Evolutionary conservation across 345 rosid genomes (phyloP).

Genomic region (Eucalyptus cloeziana): DNA sequence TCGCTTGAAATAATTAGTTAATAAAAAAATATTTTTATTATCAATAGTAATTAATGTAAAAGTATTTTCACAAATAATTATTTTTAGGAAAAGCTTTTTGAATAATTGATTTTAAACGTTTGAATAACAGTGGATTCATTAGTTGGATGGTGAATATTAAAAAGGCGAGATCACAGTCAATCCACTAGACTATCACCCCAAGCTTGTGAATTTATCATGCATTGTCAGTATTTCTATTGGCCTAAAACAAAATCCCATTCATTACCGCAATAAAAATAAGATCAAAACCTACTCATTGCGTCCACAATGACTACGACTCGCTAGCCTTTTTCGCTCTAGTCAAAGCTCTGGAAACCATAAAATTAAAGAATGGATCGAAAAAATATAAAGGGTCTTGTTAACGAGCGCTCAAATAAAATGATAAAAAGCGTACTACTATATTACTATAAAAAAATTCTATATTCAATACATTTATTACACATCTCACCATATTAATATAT

Average conservation of each 20-base stretch:
- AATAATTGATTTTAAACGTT: too few species aligned
- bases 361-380: neutral
- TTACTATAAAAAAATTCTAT: neutral
- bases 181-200: neutral
- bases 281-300: neutral
- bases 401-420: rapidly evolving
- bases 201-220: neutral
- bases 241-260: neutral
- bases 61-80: too few species aligned
- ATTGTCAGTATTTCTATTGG: neutral
- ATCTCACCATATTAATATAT: neutral
- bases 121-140: too few species aligned
- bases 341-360: neutral
- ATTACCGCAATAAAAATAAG: neutral
- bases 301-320: neutral
- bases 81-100: too few species aligned
- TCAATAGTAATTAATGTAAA: too few species aligned
- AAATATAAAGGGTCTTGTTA: neutral
- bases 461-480: neutral
- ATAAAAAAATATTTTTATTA: neutral
- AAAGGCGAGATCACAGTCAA: neutral
- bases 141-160: neutral
- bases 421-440: neutral
- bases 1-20: neutral
- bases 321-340: neutral